phyloP scores from a whole-genome alignment of 495 filamentous ascomycete species.

The Evansstolkia leycettana region DNA sequence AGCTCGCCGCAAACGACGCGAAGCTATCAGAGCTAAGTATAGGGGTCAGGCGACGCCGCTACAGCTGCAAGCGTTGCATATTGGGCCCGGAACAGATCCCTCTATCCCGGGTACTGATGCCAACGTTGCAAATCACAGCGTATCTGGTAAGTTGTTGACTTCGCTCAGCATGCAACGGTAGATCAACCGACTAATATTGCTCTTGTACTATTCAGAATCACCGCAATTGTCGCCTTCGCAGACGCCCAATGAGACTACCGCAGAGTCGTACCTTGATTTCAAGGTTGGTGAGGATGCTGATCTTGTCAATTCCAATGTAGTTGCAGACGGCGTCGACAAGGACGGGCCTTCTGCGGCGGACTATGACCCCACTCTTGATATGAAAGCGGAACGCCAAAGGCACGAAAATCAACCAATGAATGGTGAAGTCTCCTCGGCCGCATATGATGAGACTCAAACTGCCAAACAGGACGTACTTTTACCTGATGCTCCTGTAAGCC shows the following conservation, averaged over 20 bases:
- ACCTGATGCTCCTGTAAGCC: conserved; percentile 27
- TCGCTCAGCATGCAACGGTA: background rate
- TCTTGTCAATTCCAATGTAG: conserved; percentile 47
- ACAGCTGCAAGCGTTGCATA: conserved; percentile 63
- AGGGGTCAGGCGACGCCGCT: conserved; percentile 60
- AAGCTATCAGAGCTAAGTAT: conserved; percentile 80
- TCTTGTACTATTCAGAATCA: conserved; percentile 6
- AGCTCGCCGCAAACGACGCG: conserved; percentile 73
- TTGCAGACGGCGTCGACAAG: conserved; percentile 42
- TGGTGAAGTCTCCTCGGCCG: conserved; percentile 43
- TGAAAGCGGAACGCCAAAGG: conserved; percentile 73
- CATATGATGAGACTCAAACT: conserved; percentile 49
- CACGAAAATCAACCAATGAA: conserved; percentile 49
- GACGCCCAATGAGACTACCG: conserved; percentile 35
- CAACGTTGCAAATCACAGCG: conserved; percentile 10
- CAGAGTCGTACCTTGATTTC: conserved; percentile 42
- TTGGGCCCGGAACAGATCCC: conserved; percentile 42
- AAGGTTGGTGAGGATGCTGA: conserved; percentile 48
- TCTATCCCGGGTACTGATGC: conserved; percentile 39
- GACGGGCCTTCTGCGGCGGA: conserved; percentile 86
- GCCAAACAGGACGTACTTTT: conserved; percentile 44
- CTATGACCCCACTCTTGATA: conserved; percentile 88
- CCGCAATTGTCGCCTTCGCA: conserved; percentile 23
- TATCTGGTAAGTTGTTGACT: conserved; percentile 13
- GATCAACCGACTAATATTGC: conserved; percentile 1